These are phyloP conservation scores for Chrysopogon serrulatus DNA, from an alignment of 176 grass and related monocot species.

Conservation along the genomic window DNA sequence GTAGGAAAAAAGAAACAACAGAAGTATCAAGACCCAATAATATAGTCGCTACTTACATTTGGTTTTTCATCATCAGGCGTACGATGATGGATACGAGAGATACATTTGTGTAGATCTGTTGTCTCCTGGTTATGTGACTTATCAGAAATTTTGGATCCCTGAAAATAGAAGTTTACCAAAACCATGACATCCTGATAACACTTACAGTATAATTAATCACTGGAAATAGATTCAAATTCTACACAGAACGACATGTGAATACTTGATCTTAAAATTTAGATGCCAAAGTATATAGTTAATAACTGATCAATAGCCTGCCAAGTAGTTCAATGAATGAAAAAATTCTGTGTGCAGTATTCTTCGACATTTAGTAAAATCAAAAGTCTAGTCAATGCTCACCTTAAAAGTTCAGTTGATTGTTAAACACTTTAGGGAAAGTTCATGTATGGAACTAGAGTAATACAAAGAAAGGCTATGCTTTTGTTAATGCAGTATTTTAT, in stretches of 20 bases:
- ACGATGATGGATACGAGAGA: conserved; percentile 42
- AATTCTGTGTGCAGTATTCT: background rate
- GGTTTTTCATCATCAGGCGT: conserved; percentile 41
- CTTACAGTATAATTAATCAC: background rate
- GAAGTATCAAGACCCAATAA: background rate
- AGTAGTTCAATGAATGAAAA: background rate
- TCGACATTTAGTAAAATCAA: background rate
- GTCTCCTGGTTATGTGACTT: conserved; percentile 73
- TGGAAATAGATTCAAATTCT: background rate
- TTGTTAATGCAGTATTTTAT: background rate
- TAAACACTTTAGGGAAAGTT: background rate
- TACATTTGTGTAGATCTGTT: conserved; percentile 75
- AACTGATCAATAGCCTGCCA: background rate
- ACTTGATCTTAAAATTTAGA: background rate
- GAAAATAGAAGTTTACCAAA: background rate
- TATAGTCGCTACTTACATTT: conserved; percentile 43
- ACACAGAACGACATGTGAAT: background rate
- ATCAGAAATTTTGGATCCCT: conserved; percentile 69
- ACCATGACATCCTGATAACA: background rate
- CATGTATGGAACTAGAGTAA: background rate
- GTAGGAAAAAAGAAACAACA: background rate
- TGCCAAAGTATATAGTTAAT: background rate
- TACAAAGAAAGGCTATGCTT: background rate
- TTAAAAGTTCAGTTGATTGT: background rate
- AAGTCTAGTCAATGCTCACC: background rate